Evolutionary conservation across 768 basidiomycete genomes (phyloP).

Genomic region (Pleurotus eryngii): DNA sequence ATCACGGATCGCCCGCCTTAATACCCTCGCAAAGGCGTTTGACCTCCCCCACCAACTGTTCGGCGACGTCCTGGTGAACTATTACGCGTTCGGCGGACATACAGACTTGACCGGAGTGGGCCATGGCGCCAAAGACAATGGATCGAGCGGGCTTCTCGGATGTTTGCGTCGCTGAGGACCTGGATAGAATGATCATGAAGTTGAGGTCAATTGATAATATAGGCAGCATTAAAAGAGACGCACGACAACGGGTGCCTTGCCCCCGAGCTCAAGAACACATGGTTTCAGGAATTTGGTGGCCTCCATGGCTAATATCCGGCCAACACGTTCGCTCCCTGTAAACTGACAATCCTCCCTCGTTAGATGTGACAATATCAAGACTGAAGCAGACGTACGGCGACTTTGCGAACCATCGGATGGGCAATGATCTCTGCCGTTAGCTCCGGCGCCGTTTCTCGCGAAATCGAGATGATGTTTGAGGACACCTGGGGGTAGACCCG

Average conservation of each 20-base stretch:
- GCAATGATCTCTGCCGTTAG: slow-evolving; percentile 41
- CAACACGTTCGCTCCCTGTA: slow-evolving; percentile 54
- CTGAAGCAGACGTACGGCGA: slow-evolving; percentile 38
- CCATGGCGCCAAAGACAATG: slow-evolving; percentile 40
- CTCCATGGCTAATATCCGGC: slow-evolving; percentile 48
- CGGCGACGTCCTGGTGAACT: slow-evolving; percentile 38
- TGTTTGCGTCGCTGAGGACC: slow-evolving; percentile 35
- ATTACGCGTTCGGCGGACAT: slow-evolving; percentile 60
- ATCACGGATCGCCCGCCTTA: slow-evolving; percentile 38
- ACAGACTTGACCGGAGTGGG: slow-evolving; percentile 53
- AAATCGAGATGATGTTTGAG: slow-evolving; percentile 52
- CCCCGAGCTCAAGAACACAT: slow-evolving; percentile 53
- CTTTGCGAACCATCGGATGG: slow-evolving; percentile 47
- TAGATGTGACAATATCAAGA: background rate
- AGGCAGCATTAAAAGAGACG: slow-evolving; percentile 12
- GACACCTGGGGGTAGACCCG: too few species aligned
- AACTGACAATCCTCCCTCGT: slow-evolving; percentile 29
- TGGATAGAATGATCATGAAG: slow-evolving; percentile 12
- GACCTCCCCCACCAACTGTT: slow-evolving; percentile 32
- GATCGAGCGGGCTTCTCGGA: slow-evolving; percentile 43
- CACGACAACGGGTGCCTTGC: slow-evolving; percentile 51
- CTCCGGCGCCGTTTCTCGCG: slow-evolving; percentile 37
- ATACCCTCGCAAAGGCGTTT: slow-evolving; percentile 26
- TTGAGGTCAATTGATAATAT: too few species aligned
- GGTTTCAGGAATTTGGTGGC: slow-evolving; percentile 47